Conservation (phyloP, 306 rosid species). For the Lupinus albus region DNA sequence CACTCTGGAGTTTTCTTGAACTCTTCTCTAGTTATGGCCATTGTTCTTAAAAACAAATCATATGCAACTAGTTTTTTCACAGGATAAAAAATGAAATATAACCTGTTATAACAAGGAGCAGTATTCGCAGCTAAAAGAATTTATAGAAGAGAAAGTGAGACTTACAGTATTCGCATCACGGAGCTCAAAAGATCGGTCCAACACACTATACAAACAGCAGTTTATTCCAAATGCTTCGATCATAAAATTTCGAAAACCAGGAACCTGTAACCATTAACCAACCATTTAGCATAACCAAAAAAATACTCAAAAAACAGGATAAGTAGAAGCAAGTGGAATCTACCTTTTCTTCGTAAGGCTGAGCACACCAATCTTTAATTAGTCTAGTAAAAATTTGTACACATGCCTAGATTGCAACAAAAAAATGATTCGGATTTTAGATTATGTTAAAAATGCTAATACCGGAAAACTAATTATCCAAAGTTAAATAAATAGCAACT, state of each 20-base stretch:
- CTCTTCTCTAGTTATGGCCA: conserved; percentile 15
- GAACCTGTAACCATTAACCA: conserved; percentile 60
- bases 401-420: conserved; percentile 66
- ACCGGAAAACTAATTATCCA: conserved; percentile 19
- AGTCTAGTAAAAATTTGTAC: conserved; percentile 86
- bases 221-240: conserved; percentile 79
- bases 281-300: conserved; percentile 29
- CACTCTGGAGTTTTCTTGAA: conserved; percentile 13
- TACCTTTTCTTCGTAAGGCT: conserved; percentile 82
- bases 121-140: conserved; percentile 12
- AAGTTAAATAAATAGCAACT: conserved; percentile 36
- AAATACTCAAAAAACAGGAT: conserved; percentile 23
- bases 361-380: conserved; percentile 88
- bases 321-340: conserved; percentile 20
- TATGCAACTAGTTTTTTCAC: conserved; percentile 9
- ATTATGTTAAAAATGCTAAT: conserved; percentile 23
- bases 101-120: background rate
- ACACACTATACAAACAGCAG: conserved; percentile 92
- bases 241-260: conserved; percentile 86
- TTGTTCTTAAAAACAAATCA: background rate
- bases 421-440: conserved; percentile 24
- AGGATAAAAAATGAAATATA: background rate
- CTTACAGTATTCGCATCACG: conserved; percentile 96
- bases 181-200: conserved; percentile 85
- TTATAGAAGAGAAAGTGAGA: conserved; percentile 24